These are phyloP conservation scores for Isoetes taiwanensis DNA, from an alignment of 75 land plant species.

Conservation along the genomic window DNA sequence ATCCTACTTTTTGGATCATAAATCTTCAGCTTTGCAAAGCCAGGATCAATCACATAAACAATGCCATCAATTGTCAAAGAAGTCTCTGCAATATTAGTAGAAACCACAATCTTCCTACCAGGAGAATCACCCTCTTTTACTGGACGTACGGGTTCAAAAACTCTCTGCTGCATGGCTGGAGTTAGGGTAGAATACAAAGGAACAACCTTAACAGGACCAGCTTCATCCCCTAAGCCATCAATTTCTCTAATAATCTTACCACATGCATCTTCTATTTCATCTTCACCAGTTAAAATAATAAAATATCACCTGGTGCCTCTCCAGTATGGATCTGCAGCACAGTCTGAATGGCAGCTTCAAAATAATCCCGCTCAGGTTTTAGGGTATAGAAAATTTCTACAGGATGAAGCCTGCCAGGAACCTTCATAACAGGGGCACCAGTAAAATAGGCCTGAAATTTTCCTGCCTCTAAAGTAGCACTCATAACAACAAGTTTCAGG, in stretches of 20 bases:
- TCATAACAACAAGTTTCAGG: conserved; percentile 2
- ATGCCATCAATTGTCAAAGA: conserved; percentile 25
- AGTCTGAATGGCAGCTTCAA: conserved; percentile 3
- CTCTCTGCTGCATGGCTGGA: conserved; percentile 15
- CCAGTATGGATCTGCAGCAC: not conserved
- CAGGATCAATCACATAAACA: conserved; percentile 24
- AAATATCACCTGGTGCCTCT: not conserved
- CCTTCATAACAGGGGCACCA: conserved; percentile 3
- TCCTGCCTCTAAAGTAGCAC: conserved; percentile 1
- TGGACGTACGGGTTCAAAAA: conserved; percentile 25
- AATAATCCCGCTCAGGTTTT: not conserved
- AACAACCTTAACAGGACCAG: conserved; percentile 23
- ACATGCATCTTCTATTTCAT: conserved; percentile 8
- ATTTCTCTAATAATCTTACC: not conserved
- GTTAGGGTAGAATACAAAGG: conserved; percentile 28
- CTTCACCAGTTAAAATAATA: not conserved
- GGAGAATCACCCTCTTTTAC: no score
- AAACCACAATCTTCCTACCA: conserved; percentile 17
- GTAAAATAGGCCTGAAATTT: not conserved
- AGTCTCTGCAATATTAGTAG: conserved; percentile 24
- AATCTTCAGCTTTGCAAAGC: conserved; percentile 18
- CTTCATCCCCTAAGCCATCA: no score
- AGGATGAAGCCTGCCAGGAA: not conserved
- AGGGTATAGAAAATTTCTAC: conserved; percentile 1
- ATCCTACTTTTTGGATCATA: conserved; percentile 16